A percentile compares a stretch with the other conserved stretches of the same genome.
phyloP scores from a whole-genome alignment of 345 rosid genomes.

The Eucalyptus polyanthemos region DNA sequence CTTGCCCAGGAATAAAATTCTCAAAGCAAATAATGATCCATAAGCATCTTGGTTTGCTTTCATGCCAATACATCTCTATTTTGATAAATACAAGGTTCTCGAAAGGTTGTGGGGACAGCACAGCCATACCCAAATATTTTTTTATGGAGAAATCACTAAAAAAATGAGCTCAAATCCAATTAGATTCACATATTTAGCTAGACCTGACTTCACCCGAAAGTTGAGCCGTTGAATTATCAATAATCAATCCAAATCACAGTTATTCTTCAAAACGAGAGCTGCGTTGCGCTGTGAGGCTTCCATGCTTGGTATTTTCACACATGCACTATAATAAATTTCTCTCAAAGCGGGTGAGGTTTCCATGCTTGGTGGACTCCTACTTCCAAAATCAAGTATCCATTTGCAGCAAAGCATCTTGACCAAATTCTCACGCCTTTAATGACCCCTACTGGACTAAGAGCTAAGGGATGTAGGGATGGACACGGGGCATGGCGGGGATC shows the following conservation, averaged over 20 bases:
- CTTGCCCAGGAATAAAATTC: not conserved
- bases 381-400: not conserved
- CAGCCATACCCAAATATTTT: rapidly evolving
- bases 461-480: not conserved
- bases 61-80: not conserved
- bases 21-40: not conserved
- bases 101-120: not conserved
- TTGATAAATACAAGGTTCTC: not conserved
- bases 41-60: not conserved
- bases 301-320: not conserved
- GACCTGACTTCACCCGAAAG: not conserved
- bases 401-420: not conserved
- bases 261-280: not conserved
- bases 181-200: not conserved
- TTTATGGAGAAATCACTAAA: not conserved
- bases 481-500: not conserved
- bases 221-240: rapidly evolving
- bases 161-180: not conserved
- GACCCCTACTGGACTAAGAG: not conserved
- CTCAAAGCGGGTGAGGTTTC: not conserved
- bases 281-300: not conserved
- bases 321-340: not conserved
- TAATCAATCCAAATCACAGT: not conserved
- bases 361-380: not conserved
- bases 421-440: not conserved